Conservation (phyloP, 2,329 filamentous ascomycete species). For the Chaetoscypha palmicola region DNA sequence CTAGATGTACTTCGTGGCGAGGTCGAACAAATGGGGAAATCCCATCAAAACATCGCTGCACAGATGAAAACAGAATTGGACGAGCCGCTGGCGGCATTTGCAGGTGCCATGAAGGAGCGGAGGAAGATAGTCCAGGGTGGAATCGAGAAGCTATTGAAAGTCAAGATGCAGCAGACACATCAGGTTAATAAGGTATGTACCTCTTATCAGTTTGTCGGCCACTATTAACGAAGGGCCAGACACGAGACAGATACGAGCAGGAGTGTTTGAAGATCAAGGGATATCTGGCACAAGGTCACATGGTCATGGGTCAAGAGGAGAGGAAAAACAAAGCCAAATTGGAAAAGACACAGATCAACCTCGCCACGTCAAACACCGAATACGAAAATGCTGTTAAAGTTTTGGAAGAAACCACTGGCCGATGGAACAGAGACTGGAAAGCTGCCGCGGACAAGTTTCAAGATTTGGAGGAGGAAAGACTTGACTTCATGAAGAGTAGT, state of each 20-base stretch:
- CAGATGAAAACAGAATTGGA: slow-evolving; percentile 97
- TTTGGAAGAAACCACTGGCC: slow-evolving; percentile 86
- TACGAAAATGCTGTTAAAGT: slow-evolving; percentile 91
- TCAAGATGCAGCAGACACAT: slow-evolving; percentile 85
- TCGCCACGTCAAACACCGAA: slow-evolving; percentile 83
- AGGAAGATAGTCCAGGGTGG: slow-evolving; percentile 93
- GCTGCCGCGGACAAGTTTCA: slow-evolving; percentile 97
- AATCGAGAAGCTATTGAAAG: slow-evolving; percentile 89
- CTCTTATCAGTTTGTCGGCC: slow-evolving; percentile 6
- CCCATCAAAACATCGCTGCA: slow-evolving; percentile 79
- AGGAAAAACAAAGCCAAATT: slow-evolving; percentile 98
- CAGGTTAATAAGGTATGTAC: slow-evolving; percentile 76
- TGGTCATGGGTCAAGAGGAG: slow-evolving; percentile 99
- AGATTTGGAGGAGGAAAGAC: slow-evolving; percentile 91
- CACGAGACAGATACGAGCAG: slow-evolving; percentile 90
- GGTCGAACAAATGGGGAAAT: slow-evolving; percentile 87
- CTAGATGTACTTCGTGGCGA: slow-evolving; percentile 84
- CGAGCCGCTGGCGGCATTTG: slow-evolving; percentile 84
- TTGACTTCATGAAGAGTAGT: slow-evolving; percentile 97
- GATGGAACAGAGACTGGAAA: slow-evolving; percentile 99
- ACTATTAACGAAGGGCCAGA: slow-evolving; percentile 40
- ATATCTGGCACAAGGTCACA: slow-evolving; percentile 95
- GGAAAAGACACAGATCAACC: slow-evolving; percentile 95
- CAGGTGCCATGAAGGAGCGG: slow-evolving; percentile 91
- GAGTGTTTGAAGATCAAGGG: slow-evolving; percentile 98